phyloP scores from a whole-genome alignment of 2,329 filamentous ascomycete genomes.

The Sclerotinia spermophila region DNA sequence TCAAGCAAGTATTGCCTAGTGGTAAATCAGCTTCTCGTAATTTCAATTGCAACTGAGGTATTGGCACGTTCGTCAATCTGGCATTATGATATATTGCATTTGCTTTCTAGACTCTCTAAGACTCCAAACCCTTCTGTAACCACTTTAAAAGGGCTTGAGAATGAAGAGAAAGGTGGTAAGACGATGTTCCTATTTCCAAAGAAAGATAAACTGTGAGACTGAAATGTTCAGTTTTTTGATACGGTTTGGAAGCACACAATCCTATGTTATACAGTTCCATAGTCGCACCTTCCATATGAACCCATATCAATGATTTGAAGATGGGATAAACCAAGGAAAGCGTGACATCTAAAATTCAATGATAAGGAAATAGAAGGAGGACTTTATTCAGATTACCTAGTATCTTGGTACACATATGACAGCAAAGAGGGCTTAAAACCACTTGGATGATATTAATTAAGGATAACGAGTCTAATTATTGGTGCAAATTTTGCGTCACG shows the following conservation, averaged over 20 bases:
- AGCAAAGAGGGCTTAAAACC: too few species aligned
- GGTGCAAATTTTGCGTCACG: neutral
- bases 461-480: neutral
- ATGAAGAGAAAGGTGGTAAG: neutral
- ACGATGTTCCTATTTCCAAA: too few species aligned
- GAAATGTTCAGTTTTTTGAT: too few species aligned
- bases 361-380: neutral
- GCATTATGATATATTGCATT: neutral
- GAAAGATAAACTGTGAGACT: too few species aligned
- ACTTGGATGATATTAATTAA: neutral
- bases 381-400: neutral
- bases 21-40: too few species aligned
- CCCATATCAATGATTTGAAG: neutral
- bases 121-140: neutral
- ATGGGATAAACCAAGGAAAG: neutral
- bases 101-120: neutral
- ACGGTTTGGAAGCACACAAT: too few species aligned
- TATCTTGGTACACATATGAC: neutral
- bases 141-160: neutral
- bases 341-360: neutral
- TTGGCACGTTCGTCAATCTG: neutral
- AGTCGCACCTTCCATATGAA: neutral
- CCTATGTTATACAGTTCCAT: neutral
- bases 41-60: too few species aligned
- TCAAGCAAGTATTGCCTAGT: too few species aligned